Base-by-base conservation (phyloP, 352 stramenopile genomes). In the Phytophthora cajani region DNA sequence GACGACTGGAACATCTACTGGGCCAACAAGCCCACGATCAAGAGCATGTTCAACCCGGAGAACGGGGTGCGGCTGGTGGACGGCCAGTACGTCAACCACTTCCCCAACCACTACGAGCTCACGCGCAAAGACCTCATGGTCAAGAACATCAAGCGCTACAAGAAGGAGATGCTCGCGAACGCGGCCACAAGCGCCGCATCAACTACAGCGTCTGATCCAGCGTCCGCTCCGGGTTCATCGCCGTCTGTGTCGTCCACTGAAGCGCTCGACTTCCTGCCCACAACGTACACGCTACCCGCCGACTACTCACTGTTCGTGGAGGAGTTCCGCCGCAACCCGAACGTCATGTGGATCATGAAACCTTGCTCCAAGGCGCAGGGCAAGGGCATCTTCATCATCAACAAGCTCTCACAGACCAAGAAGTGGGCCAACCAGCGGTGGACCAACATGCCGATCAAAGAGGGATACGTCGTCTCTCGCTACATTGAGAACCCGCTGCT, bases 331-430 rank as follows among this genome's bases (percentile, higher is more conserved):
- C 87, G 85, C 40, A 96, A 91, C 59, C 88, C 87, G 14, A 91
- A 94, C 75, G 77, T 77, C 17, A 95, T 94, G 86, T 98, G 94
- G 94, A 98, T 98, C 72, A 98, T 98, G 94, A 98, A 98, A 59
- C 94, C 94, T 1, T 96, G 87, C 25, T 95, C 87, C 16, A 81
- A 87, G 17, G 91, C 92, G 0, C 93, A 98, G 76, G 93, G 93
- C 19, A 97, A 97, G 64, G 92, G 93, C 27, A 98, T 98, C 46
- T 98, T 98, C 70, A 95, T 98, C 67, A 90, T 98, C 60, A 97
- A 96, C 64, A 97, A 97, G 53, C 81, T 98, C 11, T 92, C 90
- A 3, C 93, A 98, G 69, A 94, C 93, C 53, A 97, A 95, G 66
- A 93, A 97, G 57, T 98, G 93, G 92, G 85, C 82, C 5, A 95